These are phyloP conservation scores for Debaryomyces psychrophilus DNA, from an alignment of 1,139 yeast genomes.

Conservation along the genomic window DNA sequence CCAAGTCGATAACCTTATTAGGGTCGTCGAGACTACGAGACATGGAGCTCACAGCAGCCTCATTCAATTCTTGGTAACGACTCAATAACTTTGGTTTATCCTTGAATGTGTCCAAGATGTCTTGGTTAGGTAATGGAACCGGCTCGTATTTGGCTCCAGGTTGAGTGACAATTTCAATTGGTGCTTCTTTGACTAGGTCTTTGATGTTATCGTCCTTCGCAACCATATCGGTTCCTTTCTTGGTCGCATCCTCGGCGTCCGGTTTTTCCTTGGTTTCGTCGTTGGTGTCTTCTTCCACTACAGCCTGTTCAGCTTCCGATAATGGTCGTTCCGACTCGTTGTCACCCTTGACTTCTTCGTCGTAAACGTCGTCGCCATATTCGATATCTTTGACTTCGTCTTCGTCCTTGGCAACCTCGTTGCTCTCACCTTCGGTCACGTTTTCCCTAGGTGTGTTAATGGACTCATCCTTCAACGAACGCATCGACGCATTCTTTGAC, in stretches of 20 bases:
- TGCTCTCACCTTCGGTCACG: slow-evolving; percentile 12
- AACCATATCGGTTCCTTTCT: slow-evolving; percentile 5
- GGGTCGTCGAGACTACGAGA: slow-evolving; percentile 53
- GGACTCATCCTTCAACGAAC: slow-evolving; percentile 17
- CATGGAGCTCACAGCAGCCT: slow-evolving; percentile 51
- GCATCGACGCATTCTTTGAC: slow-evolving; percentile 11
- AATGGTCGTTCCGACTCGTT: slow-evolving; percentile 15
- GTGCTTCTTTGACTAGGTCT: slow-evolving; percentile 30
- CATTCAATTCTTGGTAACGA: slow-evolving; percentile 53
- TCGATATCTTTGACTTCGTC: slow-evolving; percentile 11
- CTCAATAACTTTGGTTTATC: slow-evolving; percentile 53
- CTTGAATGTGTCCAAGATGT: slow-evolving; percentile 44
- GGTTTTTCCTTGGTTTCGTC: slow-evolving; percentile 12
- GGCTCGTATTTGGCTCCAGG: slow-evolving; percentile 41
- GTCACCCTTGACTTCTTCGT: slow-evolving; percentile 14
- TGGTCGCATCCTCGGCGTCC: slow-evolving; percentile 10
- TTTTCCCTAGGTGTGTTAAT: slow-evolving; percentile 17
- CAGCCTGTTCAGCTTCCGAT: slow-evolving; percentile 14
- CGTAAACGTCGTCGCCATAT: slow-evolving; percentile 12
- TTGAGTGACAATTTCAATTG: slow-evolving; percentile 38
- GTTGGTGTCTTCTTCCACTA: slow-evolving; percentile 17
- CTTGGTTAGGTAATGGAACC: slow-evolving; percentile 38
- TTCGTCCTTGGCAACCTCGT: slow-evolving; percentile 13
- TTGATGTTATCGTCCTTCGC: slow-evolving; percentile 29
- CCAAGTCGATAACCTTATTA: slow-evolving; percentile 53